These are phyloP conservation scores for Zygoascus ofunaensis DNA, from an alignment of 805 yeast genomes.

Conservation along the genomic window DNA sequence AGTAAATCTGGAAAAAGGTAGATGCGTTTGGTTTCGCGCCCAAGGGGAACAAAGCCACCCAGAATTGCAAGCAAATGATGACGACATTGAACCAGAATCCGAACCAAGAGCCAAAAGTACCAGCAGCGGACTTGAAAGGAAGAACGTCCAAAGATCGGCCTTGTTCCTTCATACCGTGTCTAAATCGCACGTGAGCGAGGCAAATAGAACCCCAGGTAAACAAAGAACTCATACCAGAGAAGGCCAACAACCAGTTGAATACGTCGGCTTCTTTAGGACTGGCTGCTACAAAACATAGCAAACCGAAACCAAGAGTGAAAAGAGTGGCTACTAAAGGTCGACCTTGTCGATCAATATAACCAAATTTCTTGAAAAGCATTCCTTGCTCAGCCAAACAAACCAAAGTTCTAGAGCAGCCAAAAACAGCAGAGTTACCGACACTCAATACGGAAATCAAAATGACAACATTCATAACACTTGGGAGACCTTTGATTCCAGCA, in stretches of 20 bases:
- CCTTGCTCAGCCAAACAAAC: slow-evolving; percentile 57
- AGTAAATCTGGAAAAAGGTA: slow-evolving; percentile 54
- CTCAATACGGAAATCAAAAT: slow-evolving; percentile 58
- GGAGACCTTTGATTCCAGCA: slow-evolving; percentile 57
- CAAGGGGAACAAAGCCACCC: slow-evolving; percentile 64
- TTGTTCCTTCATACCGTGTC: slow-evolving; percentile 52
- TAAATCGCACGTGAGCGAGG: slow-evolving; percentile 50
- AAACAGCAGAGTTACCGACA: slow-evolving; percentile 67
- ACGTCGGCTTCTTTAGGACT: slow-evolving; percentile 44
- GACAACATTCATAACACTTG: slow-evolving; percentile 59
- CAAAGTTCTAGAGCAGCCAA: slow-evolving; percentile 58
- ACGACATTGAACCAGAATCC: slow-evolving; percentile 48
- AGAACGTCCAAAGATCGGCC: slow-evolving; percentile 56
- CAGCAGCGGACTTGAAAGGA: slow-evolving; percentile 52
- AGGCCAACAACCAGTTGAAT: slow-evolving; percentile 55
- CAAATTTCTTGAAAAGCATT: slow-evolving; percentile 48
- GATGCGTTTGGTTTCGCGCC: slow-evolving; percentile 41
- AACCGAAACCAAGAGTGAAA: slow-evolving; percentile 45
- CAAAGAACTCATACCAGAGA: slow-evolving; percentile 54
- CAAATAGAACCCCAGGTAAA: slow-evolving; percentile 59
- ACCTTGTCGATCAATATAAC: slow-evolving; percentile 57
- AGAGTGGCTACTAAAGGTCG: slow-evolving; percentile 54
- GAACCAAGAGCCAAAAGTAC: slow-evolving; percentile 51
- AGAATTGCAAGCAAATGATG: slow-evolving; percentile 61
- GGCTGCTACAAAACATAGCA: slow-evolving; percentile 49